Conservation (phyloP, 169 alveolate genomes). For the Theileria equi region DNA sequence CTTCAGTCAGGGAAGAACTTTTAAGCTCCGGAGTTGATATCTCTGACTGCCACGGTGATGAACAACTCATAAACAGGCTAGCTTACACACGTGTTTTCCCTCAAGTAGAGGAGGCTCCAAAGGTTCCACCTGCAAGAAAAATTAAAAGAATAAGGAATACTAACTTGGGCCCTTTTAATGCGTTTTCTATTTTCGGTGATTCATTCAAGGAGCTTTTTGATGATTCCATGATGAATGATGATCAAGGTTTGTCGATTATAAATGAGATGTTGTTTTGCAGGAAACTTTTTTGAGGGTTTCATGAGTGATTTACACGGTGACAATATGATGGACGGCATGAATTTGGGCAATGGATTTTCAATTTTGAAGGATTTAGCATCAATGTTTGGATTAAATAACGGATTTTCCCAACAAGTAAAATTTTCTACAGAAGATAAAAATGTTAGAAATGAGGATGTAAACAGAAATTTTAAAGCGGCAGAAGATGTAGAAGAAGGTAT, state of each 20-base stretch:
- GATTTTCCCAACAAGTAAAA: not conserved
- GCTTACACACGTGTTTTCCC: slow-evolving; percentile 58
- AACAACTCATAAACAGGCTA: slow-evolving; percentile 31
- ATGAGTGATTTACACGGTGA: not conserved
- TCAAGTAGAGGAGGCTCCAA: not conserved
- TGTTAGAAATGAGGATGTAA: not conserved
- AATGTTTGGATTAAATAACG: slow-evolving; percentile 41
- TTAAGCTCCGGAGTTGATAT: slow-evolving; percentile 1
- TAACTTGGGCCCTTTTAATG: slow-evolving; percentile 7
- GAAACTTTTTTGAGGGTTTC: not conserved
- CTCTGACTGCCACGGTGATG: slow-evolving; percentile 46
- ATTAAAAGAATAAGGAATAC: not conserved
- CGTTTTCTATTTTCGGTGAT: not conserved
- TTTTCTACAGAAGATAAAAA: not conserved
- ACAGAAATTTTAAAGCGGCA: too few species aligned
- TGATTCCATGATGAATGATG: not conserved
- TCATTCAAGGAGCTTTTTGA: not conserved
- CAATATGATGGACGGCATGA: not conserved
- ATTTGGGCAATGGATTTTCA: slow-evolving; percentile 28
- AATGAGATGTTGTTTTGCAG: not conserved
- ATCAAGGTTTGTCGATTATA: not conserved
- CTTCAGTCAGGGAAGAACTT: slow-evolving; percentile 44
- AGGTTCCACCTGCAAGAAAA: not conserved
- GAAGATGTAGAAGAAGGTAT: too few species aligned
- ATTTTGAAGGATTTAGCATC: slow-evolving; percentile 48